phyloP scores from a whole-genome alignment of 352 stramenopile species.

The Pythium brassicae region DNA sequence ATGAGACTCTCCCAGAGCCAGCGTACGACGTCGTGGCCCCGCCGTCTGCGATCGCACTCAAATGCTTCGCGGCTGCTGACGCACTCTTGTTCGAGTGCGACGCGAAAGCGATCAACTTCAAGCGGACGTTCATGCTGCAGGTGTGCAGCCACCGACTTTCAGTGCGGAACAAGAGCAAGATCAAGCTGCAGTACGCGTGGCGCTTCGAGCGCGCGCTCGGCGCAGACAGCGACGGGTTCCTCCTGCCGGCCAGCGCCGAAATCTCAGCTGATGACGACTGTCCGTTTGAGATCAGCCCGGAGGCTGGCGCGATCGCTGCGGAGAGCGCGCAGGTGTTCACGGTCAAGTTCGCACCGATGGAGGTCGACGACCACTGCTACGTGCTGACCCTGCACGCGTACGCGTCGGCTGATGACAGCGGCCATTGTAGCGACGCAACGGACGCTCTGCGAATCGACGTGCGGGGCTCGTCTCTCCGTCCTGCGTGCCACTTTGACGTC shows the following conservation, averaged over 20 bases:
- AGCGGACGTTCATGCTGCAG: conserved; percentile 87
- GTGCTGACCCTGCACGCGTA: conserved; percentile 36
- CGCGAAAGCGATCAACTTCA: conserved; percentile 56
- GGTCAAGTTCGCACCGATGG: conserved; percentile 87
- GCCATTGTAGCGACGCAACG: background rate
- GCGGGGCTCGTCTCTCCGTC: conserved; percentile 70
- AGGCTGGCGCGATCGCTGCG: conserved; percentile 43
- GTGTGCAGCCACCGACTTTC: conserved; percentile 69
- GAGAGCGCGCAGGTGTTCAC: conserved; percentile 69
- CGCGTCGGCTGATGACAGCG: background rate
- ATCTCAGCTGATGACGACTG: conserved; percentile 45
- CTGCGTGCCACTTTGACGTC: conserved; percentile 93
- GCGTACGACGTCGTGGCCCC: conserved; percentile 34
- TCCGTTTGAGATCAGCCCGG: conserved; percentile 86
- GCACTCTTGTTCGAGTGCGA: conserved; percentile 54
- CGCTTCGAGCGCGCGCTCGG: conserved; percentile 29
- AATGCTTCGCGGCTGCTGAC: conserved; percentile 70
- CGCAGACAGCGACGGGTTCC: conserved; percentile 3
- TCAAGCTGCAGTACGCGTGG: conserved; percentile 54
- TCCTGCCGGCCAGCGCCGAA: background rate
- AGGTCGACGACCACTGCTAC: conserved; percentile 88
- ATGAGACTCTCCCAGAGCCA: conserved; percentile 35
- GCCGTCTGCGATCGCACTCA: conserved; percentile 34
- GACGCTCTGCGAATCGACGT: conserved; percentile 47
- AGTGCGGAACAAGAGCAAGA: conserved; percentile 72